Conservation (phyloP, 2,329 filamentous ascomycete genomes). For the Sporothrix euskadiensis region DNA sequence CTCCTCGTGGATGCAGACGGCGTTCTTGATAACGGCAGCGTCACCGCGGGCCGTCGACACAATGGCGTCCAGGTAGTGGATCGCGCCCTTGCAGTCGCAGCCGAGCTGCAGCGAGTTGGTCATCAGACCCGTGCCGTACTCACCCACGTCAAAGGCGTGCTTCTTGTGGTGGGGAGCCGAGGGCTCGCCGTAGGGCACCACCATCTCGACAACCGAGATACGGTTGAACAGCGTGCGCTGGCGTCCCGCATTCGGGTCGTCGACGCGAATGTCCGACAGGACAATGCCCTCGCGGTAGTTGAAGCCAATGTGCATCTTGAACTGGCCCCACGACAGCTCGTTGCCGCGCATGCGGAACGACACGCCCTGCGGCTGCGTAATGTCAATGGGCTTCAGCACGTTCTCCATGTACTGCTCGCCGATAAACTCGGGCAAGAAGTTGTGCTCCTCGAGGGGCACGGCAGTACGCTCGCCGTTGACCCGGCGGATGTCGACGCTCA, state of each 20-base stretch:
- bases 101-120: slow-evolving; percentile 74
- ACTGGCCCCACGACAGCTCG: slow-evolving; percentile 85
- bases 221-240: slow-evolving; percentile 82
- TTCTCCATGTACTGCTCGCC: slow-evolving; percentile 73
- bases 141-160: slow-evolving; percentile 77
- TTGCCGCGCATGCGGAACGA: slow-evolving; percentile 70
- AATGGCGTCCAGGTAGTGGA: slow-evolving; percentile 86
- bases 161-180: slow-evolving; percentile 79
- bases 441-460: slow-evolving; percentile 74
- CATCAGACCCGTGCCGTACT: slow-evolving; percentile 76
- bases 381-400: slow-evolving; percentile 70
- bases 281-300: slow-evolving; percentile 93
- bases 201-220: slow-evolving; percentile 88
- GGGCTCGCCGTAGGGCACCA: slow-evolving; percentile 84
- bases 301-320: slow-evolving; percentile 90
- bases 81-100: slow-evolving; percentile 85
- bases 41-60: slow-evolving; percentile 77
- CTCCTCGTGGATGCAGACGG: slow-evolving; percentile 93
- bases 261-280: slow-evolving; percentile 85
- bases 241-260: slow-evolving; percentile 67
- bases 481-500: slow-evolving; percentile 80
- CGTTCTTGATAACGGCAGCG: slow-evolving; percentile 84
- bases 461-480: slow-evolving; percentile 74
- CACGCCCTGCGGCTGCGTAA: slow-evolving; percentile 76
- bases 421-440: slow-evolving; percentile 69